Evolutionary conservation across 1,139 yeast species (phyloP), one percentile per base, ranked within the genome.

Genomic region (Suzukiozyma palmioleophila): DNA sequence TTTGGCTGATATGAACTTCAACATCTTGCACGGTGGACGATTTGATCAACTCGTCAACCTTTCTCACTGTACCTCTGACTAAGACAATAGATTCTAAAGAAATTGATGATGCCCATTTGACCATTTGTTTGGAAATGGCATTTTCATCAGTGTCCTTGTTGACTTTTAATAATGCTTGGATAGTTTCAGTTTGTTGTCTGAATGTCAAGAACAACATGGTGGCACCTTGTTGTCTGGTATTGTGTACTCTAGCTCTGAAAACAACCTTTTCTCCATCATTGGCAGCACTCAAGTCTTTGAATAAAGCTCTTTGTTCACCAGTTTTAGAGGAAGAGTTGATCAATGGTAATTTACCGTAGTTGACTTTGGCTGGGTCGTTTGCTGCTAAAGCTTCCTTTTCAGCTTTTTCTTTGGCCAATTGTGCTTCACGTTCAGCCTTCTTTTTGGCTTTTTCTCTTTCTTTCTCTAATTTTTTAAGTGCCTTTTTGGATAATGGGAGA

Each of bases 201-300:
- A 92, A 79, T 22, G 95, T 80, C 53, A 92, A 66, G 64, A 92
- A 92, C 39, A 88, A 79, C 85, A 92, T 82, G 51, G 95, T 89
- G 55, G 95, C 95, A 64, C 96, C 95, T 65, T 92, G 97, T 59
- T 88, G 86, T 72, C 98, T 86, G 13, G 94, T 78, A 50, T 81
- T 88, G 66, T 92, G 97, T 33, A 89, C 78, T 68, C 99, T 81
- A 36, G 98, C 97, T 67, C 98, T 81, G 70, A 94, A 80, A 24
- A 84, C 73, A 43, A 92, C 86, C 49, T 79, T 79, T 56, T 81
- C 76, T 42, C 94, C 96, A 49, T 84, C 95, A 60, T 84, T 78
- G 26, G 75, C 77, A 30, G 76, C 72, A 26, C 79, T 66, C 54
- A 92, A 70, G 37, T 72, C 68, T 40, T 62, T 58, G 54, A 92